Base-by-base conservation (phyloP, 441 rosid genomes). In the Populus trichocarpa region DNA sequence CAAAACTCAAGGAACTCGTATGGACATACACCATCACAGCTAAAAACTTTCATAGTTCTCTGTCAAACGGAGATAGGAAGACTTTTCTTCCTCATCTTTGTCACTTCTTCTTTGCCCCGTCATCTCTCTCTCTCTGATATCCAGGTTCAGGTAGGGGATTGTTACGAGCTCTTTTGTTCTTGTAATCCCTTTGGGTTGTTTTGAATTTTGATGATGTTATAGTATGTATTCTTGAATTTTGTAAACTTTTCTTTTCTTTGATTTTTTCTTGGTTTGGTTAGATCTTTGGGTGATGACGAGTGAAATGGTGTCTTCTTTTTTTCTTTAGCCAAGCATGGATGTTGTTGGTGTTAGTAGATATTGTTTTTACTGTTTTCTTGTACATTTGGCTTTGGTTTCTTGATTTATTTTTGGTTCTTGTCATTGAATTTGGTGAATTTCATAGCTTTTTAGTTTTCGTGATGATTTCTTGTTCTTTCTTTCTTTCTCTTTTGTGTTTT, bases 111-210 rank as follows among this genome's bases (percentile, higher is more conserved):
- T 25, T 71, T 22, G 33, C 61, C n/a, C 16, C n/a, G 16, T 30
- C 50, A 28, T 40, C 28, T 13, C 26, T 28, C 61, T 65, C 12
- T 23, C 2, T 18, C 30, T 22, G 32, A 28, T 35, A 30, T 76
- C 77, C 78, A 26, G 73, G 33, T n/a, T 79, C 80, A 63, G 85
- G 85, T 83, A 13, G 7, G 57, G 30, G 80, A 74, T 73, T 63
- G 69, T 71, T 13, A 63, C 23, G 38, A 33, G 70, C 72, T 70
- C 69, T 66, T 42, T 10, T 3, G 69, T 14, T 7, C 8, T 35
- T 5, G 36, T 35, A 5, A 5, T 35, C 8, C 8, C 8, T 35
- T 35, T 28, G 30, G 30, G 30, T 5, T 5, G 8, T 5, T 35
- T 53, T 53, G 61, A 53, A 53, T 53, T 53, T 53, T 53, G 61